Conservation (phyloP, 2,329 filamentous ascomycete genomes). For the Claviceps maximensis region DNA sequence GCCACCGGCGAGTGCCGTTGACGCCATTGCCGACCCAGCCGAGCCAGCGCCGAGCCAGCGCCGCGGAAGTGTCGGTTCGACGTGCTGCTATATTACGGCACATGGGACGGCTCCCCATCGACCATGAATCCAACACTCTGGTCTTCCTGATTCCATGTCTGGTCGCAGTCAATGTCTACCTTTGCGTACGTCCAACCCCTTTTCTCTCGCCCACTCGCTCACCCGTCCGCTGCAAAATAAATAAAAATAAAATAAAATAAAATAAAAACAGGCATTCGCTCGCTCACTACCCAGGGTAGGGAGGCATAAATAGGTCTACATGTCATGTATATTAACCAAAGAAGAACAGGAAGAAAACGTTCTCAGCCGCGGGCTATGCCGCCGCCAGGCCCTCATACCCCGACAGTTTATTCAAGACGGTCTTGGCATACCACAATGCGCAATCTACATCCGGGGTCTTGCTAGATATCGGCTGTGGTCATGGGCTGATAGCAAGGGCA, state of each 20-base stretch:
- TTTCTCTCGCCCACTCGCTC: background rate
- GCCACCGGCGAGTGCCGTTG: background rate
- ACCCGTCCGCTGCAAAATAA: too few relatives aligned
- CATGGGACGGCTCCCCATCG: background rate
- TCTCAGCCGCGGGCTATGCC: constrained; percentile 44
- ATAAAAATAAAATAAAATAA: too few relatives aligned
- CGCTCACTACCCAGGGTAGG: too few relatives aligned
- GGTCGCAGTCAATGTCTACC: constrained; percentile 34
- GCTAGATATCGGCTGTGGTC: constrained; percentile 52
- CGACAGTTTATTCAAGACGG: constrained; percentile 34
- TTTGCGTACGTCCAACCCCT: constrained; percentile 27
- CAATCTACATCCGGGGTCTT: constrained; percentile 18
- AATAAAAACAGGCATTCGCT: background rate
- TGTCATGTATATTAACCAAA: too few relatives aligned
- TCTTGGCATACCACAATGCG: constrained; percentile 39
- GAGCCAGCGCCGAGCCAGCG: background rate
- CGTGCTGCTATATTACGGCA: too few relatives aligned
- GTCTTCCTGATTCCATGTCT: too few relatives aligned
- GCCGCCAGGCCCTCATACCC: constrained; percentile 48
- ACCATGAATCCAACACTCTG: background rate
- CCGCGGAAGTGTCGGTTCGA: too few relatives aligned
- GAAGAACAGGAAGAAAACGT: constrained; percentile 35
- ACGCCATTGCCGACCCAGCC: too few relatives aligned
- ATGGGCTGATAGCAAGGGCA: constrained; percentile 42
- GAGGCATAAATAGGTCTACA: too few relatives aligned